Percentiles rank a stretch among this genome's conserved stretches.
These are phyloP conservation scores for Leccinum boreale DNA, from an alignment of 768 basidiomycete species.

Conservation along the genomic window DNA sequence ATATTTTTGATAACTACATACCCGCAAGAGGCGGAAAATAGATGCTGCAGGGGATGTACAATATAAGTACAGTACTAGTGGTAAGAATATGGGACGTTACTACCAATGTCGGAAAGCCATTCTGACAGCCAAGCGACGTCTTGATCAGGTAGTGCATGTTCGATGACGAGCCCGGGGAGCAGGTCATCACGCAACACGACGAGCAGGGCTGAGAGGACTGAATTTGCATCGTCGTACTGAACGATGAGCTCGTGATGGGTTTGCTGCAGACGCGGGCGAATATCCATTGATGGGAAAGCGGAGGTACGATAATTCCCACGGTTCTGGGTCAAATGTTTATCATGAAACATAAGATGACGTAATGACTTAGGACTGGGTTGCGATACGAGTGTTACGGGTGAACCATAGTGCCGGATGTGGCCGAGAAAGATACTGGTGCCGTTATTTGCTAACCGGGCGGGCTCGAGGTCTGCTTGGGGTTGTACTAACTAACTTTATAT, in stretches of 20 bases:
- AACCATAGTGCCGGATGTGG: not conserved
- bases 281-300: not conserved
- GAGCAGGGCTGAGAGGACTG: constrained; percentile 47
- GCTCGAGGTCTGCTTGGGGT: not conserved
- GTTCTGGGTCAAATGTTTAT: not conserved
- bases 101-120: constrained; percentile 69
- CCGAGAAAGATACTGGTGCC: not conserved
- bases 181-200: constrained; percentile 52
- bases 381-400: not conserved
- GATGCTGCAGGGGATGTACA: constrained; percentile 34
- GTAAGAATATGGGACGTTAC: not conserved
- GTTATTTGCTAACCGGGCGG: too few species aligned
- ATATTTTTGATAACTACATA: constrained; percentile 29
- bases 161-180: constrained; percentile 56
- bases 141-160: constrained; percentile 48
- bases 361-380: not conserved
- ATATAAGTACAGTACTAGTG: not conserved
- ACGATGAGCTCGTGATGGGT: constrained; percentile 47
- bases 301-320: not conserved
- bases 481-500: not conserved
- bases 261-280: constrained; percentile 31
- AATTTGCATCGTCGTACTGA: constrained; percentile 49
- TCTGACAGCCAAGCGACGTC: constrained; percentile 51
- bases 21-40: constrained; percentile 61
- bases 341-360: not conserved